These are phyloP conservation scores for Brassica balearica DNA, from an alignment of 441 rosid species.

Conservation along the genomic window DNA sequence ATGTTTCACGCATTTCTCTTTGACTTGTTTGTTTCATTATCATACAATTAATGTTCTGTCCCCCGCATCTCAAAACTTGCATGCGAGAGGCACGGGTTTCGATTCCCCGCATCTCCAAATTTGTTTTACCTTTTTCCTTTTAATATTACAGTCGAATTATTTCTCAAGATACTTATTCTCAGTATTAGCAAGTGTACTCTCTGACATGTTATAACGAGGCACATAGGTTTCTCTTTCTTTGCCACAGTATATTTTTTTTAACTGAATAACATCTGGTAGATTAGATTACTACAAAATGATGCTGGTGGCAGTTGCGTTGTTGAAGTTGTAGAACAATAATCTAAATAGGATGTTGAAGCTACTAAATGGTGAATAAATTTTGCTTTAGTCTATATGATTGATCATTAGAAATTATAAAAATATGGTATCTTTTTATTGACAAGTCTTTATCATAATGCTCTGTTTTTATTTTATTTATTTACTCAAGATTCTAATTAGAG, in stretches of 20 bases:
- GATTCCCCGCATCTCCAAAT: conserved; percentile 91
- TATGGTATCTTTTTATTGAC: conserved; percentile 16
- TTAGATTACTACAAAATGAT: not conserved
- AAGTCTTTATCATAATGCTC: conserved; percentile 29
- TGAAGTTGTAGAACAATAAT: not conserved
- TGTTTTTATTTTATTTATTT: conserved; percentile 9
- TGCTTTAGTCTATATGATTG: conserved; percentile 22
- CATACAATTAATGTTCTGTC: conserved; percentile 25
- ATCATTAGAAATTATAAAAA: not conserved
- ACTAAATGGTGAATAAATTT: not conserved
- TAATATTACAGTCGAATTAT: not conserved
- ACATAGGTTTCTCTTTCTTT: not conserved
- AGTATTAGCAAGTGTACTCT: not conserved
- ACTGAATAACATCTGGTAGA: not conserved
- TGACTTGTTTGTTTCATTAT: not conserved
- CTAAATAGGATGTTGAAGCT: not conserved
- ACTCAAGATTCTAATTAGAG: conserved; percentile 26
- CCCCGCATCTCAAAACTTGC: conserved; percentile 76
- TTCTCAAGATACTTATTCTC: not conserved
- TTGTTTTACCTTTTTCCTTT: not conserved
- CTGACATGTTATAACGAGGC: not conserved
- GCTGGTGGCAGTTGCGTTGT: not conserved
- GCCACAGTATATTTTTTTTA: not conserved
- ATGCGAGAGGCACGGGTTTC: conserved; percentile 99
- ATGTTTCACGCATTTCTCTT: conserved; percentile 2